phyloP scores from a whole-genome alignment of 768 basidiomycete genomes.

The Lactifluus pinguis region DNA sequence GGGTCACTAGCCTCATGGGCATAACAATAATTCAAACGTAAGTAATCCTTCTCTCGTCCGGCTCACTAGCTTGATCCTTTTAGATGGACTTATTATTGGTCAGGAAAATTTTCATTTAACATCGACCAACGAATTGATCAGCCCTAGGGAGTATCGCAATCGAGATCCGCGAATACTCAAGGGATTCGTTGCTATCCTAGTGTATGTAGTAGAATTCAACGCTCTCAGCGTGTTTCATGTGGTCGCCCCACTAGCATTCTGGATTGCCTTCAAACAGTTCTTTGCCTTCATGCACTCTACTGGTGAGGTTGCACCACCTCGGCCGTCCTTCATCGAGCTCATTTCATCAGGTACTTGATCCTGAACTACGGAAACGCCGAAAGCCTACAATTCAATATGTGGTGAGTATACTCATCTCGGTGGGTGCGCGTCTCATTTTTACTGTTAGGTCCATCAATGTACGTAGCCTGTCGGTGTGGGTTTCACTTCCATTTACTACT shows the following conservation, averaged over 20 bases:
- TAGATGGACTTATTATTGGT: slow-evolving; percentile 4
- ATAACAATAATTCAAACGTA: not conserved
- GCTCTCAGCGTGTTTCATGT: not conserved
- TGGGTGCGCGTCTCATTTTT: not conserved
- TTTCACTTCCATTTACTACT: slow-evolving; percentile 20
- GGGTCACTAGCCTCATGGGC: not conserved
- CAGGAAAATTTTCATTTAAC: too few species aligned
- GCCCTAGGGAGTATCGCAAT: not conserved
- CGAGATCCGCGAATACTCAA: not conserved
- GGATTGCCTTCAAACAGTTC: slow-evolving; percentile 37
- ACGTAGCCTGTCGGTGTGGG: slow-evolving; percentile 1
- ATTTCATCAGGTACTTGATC: slow-evolving; percentile 36
- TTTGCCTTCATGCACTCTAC: slow-evolving; percentile 39
- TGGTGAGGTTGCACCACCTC: slow-evolving; percentile 26
- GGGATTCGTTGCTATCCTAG: not conserved
- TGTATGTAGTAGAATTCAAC: not conserved
- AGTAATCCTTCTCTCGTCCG: not conserved
- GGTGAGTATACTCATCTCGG: slow-evolving; percentile 26
- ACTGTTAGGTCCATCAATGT: slow-evolving; percentile 18
- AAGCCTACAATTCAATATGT: slow-evolving; percentile 32
- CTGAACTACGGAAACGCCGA: slow-evolving; percentile 33
- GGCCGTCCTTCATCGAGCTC: not conserved
- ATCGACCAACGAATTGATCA: not conserved
- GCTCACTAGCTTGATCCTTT: not conserved
- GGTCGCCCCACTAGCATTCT: slow-evolving; percentile 25